Evolutionary conservation across 441 rosid genomes (phyloP), one percentile per base, ranked within the genome.

Genomic region (Biscutella auriculata): DNA sequence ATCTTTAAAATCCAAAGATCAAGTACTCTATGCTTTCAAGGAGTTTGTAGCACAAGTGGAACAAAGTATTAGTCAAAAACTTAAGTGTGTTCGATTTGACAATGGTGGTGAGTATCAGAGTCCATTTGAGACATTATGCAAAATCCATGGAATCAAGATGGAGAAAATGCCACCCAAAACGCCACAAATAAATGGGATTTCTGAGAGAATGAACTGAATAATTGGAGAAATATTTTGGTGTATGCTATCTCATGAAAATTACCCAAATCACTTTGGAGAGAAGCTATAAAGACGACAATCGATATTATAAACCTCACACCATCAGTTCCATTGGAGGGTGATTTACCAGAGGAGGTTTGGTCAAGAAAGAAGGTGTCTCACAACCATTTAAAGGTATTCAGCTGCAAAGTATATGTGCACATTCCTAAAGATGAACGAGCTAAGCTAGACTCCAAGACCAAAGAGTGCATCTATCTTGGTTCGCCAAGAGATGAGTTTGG

Each of bases 401-500:
- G 52, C 36, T 44, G 23, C 23, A 19, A 4, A 19, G 23, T 4
- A 19, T 19, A 1, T 19, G 23, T 19, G 23, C 23, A 19, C 3
- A 44, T 58, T 11, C 17, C 25, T 28, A 41, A 57, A 1, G 52
- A 57, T 29, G 62, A 42, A 27, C 9, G 36, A 11, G 48, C 28
- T 1, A 57, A 57, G 11, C 13, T 55, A 13, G 36, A 55, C 17
- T 26, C 48, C 6, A 57, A 57, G 17, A 41, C 39, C 0, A 26
- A 44, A 6, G 8, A 63, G 10, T 64, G 57, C 26, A 29, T 70
- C 0, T 57, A 52, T 8, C 4, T 53, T 3, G 19, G 39, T 0
- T 59, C 33, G 29, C 30, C 45, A 11, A 30, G 50, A 9, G 35
- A 71, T 1, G 62, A 66, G 8, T 67, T 44, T 53, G 49, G 58